phyloP scores from a whole-genome alignment of 2,329 filamentous ascomycete genomes.

The Aspergillus pseudotamarii region DNA sequence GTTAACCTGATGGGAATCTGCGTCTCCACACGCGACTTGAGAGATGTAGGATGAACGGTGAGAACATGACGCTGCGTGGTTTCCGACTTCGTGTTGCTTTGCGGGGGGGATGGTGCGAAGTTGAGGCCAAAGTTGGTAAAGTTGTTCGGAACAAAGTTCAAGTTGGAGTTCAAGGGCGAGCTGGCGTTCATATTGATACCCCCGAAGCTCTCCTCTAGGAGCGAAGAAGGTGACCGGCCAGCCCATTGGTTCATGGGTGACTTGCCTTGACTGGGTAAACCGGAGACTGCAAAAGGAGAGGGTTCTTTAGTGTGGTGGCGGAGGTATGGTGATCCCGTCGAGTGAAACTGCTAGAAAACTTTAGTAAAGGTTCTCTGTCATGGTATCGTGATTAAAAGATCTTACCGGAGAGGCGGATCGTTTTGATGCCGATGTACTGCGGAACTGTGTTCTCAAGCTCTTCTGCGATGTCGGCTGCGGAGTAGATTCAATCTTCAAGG shows the following conservation, averaged over 20 bases:
- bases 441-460: conserved; percentile 29
- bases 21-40: conserved; percentile 92
- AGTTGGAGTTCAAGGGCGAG: conserved; percentile 44
- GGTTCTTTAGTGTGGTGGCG: conserved; percentile 39
- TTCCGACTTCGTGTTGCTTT: conserved; percentile 33
- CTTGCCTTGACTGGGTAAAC: conserved; percentile 33
- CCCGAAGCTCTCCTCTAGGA: conserved; percentile 49
- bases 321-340: conserved; percentile 35
- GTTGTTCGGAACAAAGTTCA: conserved; percentile 38
- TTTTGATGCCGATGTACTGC: conserved; percentile 28
- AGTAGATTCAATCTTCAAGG: conserved; percentile 35
- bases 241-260: conserved; percentile 42
- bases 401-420: conserved; percentile 36
- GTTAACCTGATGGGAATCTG: conserved; percentile 89
- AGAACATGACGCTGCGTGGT: conserved; percentile 48
- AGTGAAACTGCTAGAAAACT: conserved; percentile 22
- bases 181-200: conserved; percentile 49
- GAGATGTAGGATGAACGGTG: conserved; percentile 66
- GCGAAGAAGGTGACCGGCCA: conserved; percentile 46
- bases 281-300: conserved; percentile 39
- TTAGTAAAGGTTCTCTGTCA: not conserved
- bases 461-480: conserved; percentile 28
- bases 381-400: no score
- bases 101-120: conserved; percentile 31
- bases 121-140: conserved; percentile 43